These are phyloP conservation scores for Ceratocystis cubensis DNA, from an alignment of 2,329 filamentous ascomycete genomes.

Conservation along the genomic window DNA sequence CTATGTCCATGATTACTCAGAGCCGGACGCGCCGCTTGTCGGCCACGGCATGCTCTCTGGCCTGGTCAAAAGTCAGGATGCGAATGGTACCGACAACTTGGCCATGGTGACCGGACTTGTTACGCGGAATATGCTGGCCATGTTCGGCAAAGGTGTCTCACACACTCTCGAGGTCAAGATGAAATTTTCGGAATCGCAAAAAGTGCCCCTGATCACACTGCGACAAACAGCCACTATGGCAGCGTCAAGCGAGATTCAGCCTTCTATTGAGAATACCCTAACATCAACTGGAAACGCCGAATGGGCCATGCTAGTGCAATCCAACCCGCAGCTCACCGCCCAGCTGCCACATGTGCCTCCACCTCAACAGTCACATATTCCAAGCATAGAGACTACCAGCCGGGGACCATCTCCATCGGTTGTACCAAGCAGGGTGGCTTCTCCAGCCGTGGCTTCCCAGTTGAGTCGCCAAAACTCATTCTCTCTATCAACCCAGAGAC, in stretches of 20 bases:
- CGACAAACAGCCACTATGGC: neutral
- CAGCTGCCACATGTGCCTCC: conserved; percentile 11
- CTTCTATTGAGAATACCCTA: conserved; percentile 29
- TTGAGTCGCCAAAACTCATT: conserved; percentile 3
- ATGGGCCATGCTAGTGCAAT: conserved; percentile 66
- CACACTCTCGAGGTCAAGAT: conserved; percentile 91
- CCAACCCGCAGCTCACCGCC: conserved; percentile 44
- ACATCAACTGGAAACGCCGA: conserved; percentile 53
- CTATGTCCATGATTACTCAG: conserved; percentile 93
- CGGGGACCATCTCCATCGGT: conserved; percentile 1
- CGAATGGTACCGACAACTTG: conserved; percentile 32
- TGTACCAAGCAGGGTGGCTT: conserved; percentile 8
- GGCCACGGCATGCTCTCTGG: conserved; percentile 92
- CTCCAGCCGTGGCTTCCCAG: conserved; percentile 2
- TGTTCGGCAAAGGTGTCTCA: conserved; percentile 70
- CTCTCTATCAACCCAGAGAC: neutral
- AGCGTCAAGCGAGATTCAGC: neutral
- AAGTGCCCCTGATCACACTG: conserved; percentile 26
- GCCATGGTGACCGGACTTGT: conserved; percentile 81
- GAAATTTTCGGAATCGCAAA: conserved; percentile 66
- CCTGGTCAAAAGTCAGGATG: conserved; percentile 42
- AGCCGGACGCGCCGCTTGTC: conserved; percentile 82
- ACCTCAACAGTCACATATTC: conserved; percentile 3
- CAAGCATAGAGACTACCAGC: conserved; percentile 11
- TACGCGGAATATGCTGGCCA: conserved; percentile 68